A percentile compares a stretch with the other conserved stretches of the same genome.
Evolutionary conservation across 805 yeast species (phyloP).

Genomic region (Jamesozyma piceae): DNA sequence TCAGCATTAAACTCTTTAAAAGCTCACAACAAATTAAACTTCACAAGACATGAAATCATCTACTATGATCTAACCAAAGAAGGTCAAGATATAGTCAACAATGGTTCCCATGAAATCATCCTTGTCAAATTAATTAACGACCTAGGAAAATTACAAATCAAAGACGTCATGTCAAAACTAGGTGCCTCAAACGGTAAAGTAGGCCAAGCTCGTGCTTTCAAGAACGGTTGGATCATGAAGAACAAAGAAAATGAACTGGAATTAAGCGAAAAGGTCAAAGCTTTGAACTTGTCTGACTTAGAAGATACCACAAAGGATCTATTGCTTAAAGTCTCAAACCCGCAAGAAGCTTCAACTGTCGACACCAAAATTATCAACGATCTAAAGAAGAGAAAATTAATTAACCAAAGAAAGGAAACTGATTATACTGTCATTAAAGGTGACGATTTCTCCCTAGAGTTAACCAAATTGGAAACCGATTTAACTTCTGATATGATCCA

Average conservation of each 20-base stretch:
- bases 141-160: conserved; percentile 70
- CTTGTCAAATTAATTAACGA: conserved; percentile 66
- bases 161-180: conserved; percentile 59
- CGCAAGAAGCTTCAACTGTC: conserved; percentile 4
- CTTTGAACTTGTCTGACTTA: conserved; percentile 25
- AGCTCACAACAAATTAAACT: conserved; percentile 73
- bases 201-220: conserved; percentile 97
- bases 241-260: conserved; percentile 69
- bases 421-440: conserved; percentile 76
- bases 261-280: conserved; percentile 41
- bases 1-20: conserved; percentile 81
- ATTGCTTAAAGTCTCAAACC: conserved; percentile 41
- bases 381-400: conserved; percentile 87
- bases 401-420: conserved; percentile 58
- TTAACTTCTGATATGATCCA: conserved; percentile 87
- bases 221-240: conserved; percentile 91
- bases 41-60: conserved; percentile 65
- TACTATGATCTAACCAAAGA: conserved; percentile 68
- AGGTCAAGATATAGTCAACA: conserved; percentile 64
- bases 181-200: conserved; percentile 84
- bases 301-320: conserved; percentile 58
- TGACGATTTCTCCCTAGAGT: conserved; percentile 69
- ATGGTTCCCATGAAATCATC: conserved; percentile 88
- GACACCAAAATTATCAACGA: conserved; percentile 67
- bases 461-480: conserved; percentile 82